Conservation (phyloP, 768 basidiomycete genomes). For the Zangia roseola region DNA sequence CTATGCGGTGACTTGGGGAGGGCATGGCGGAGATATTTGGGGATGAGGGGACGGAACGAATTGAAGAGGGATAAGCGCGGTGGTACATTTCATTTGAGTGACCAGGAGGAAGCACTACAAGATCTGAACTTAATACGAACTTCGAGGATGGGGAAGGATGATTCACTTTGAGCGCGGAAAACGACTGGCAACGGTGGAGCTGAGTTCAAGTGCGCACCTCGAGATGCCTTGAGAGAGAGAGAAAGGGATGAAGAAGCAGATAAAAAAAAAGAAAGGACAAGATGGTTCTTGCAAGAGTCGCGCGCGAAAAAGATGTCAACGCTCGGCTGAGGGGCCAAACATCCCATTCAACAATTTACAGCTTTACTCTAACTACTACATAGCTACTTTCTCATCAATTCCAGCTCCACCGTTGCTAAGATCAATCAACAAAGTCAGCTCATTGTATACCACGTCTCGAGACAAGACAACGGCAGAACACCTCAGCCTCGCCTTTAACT, state of each 20-base stretch:
- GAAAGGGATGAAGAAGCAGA: constrained; percentile 5
- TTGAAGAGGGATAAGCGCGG: constrained; percentile 52
- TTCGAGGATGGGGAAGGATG: constrained; percentile 1
- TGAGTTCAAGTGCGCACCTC: constrained; percentile 1
- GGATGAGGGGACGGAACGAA: constrained; percentile 54
- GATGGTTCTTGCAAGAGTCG: constrained; percentile 11
- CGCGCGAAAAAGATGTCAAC: constrained; percentile 10
- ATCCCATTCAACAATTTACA: too few relatives aligned
- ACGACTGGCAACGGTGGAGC: constrained; percentile 1
- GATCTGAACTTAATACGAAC: constrained; percentile 14
- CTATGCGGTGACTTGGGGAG: constrained; percentile 40
- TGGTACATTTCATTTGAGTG: constrained; percentile 61
- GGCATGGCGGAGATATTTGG: constrained; percentile 20
- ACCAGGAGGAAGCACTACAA: constrained; percentile 32
- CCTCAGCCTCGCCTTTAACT: constrained; percentile 91
- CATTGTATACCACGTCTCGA: neutral
- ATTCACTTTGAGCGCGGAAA: constrained; percentile 21
- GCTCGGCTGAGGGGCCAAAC: constrained; percentile 11
- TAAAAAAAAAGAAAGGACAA: neutral
- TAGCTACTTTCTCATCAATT: neutral
- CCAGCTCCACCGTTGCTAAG: neutral
- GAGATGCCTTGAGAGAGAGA: too few relatives aligned
- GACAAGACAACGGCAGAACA: constrained; percentile 7
- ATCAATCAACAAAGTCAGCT: constrained; percentile 4
- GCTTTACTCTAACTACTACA: too few relatives aligned